A percentile compares a stretch with the other conserved stretches of the same genome.
These are phyloP conservation scores for Leonotis leonurus DNA, from an alignment of 257 asterid genomes.

Conservation along the genomic window DNA sequence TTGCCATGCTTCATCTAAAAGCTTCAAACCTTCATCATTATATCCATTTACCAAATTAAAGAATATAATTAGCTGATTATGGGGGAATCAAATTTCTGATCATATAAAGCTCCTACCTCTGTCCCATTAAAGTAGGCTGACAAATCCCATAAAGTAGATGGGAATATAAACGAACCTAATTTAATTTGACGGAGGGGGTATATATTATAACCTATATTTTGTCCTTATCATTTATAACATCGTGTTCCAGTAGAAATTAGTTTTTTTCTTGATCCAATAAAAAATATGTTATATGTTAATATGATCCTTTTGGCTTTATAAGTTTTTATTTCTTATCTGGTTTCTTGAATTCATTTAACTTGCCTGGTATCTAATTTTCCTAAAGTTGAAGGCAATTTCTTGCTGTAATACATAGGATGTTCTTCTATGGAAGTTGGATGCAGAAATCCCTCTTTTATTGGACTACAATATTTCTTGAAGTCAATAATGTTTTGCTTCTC, in stretches of 20 bases:
- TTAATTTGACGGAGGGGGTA: background rate
- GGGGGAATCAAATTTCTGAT: background rate
- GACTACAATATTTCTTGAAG: background rate
- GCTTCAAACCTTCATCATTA: background rate
- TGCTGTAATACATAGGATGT: background rate
- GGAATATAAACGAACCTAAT: too few species aligned
- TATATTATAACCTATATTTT: too few species aligned
- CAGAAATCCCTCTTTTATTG: background rate
- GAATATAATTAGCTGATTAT: background rate
- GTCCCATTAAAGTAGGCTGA: too few species aligned
- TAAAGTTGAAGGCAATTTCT: background rate
- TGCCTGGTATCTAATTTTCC: background rate
- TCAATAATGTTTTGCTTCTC: background rate
- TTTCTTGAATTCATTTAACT: background rate
- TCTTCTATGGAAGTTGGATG: background rate
- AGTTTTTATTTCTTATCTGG: background rate
- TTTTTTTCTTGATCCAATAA: background rate
- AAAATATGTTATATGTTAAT: background rate
- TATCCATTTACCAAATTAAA: background rate
- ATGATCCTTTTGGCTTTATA: background rate
- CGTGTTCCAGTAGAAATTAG: background rate
- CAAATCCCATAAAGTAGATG: too few species aligned
- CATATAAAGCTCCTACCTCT: too few species aligned
- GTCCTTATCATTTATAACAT: background rate
- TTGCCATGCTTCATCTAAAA: background rate